Percentiles rank a stretch among this genome's conserved stretches.
These are phyloP conservation scores for Candida ovalis DNA, from an alignment of 805 yeast species.

Conservation along the genomic window DNA sequence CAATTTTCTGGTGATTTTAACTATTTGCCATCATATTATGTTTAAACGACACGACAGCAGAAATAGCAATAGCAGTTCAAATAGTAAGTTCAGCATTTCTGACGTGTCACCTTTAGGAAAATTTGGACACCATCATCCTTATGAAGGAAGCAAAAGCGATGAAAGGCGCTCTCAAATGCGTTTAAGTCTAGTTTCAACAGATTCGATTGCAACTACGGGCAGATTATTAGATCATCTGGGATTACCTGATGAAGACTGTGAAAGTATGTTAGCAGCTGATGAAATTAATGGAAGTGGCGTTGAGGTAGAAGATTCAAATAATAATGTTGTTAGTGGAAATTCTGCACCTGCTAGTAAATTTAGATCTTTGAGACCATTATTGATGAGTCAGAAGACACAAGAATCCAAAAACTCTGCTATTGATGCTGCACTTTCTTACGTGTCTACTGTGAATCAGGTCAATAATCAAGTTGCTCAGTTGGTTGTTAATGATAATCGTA, in stretches of 20 bases:
- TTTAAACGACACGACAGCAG: background rate
- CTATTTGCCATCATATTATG: background rate
- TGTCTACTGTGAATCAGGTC: slow-evolving; percentile 20
- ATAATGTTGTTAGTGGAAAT: slow-evolving; percentile 1
- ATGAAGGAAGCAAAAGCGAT: background rate
- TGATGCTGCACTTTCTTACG: slow-evolving; percentile 22
- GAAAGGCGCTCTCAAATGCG: slow-evolving; percentile 7
- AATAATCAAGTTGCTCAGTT: slow-evolving; percentile 11
- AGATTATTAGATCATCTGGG: slow-evolving; percentile 31
- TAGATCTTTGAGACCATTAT: slow-evolving; percentile 27
- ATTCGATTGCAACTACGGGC: slow-evolving; percentile 29
- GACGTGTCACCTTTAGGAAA: slow-evolving; percentile 12
- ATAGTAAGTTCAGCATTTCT: background rate
- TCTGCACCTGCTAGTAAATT: slow-evolving; percentile 29
- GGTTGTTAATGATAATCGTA: slow-evolving; percentile 6
- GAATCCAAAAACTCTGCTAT: slow-evolving; percentile 16
- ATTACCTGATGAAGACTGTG: slow-evolving; percentile 30
- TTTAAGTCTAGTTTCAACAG: slow-evolving; percentile 23
- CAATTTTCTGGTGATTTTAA: no score
- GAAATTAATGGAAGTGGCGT: background rate
- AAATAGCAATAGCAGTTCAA: background rate
- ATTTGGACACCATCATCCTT: slow-evolving; percentile 5
- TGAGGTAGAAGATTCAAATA: background rate
- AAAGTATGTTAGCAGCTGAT: slow-evolving; percentile 11
- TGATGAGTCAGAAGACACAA: slow-evolving; percentile 14